A percentile compares a stretch with the other conserved stretches of the same genome.
Conservation (phyloP, 2,329 filamentous ascomycete genomes). For the Elsinoe australis region DNA sequence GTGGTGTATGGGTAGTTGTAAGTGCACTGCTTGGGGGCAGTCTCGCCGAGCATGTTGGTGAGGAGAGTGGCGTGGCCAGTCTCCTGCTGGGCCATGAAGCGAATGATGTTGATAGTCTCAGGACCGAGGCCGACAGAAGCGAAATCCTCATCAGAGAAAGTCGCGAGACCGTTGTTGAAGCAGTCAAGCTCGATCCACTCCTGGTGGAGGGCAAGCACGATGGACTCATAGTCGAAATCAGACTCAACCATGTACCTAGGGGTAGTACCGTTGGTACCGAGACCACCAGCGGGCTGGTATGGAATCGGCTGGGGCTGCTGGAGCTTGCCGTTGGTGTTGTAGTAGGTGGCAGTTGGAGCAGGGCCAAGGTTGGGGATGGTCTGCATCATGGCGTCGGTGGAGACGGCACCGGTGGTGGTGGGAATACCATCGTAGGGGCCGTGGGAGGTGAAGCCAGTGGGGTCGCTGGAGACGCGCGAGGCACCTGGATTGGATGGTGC, state of each 20-base stretch:
- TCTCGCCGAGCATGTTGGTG: constrained; percentile 67
- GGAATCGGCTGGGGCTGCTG: constrained; percentile 60
- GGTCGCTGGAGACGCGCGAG: constrained; percentile 40
- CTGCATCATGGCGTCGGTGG: constrained; percentile 49
- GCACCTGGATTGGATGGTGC: constrained; percentile 32
- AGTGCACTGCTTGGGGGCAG: constrained; percentile 62
- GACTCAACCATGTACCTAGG: constrained; percentile 70
- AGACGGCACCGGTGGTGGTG: constrained; percentile 62
- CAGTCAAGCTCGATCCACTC: constrained; percentile 81
- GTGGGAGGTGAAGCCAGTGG: constrained; percentile 57
- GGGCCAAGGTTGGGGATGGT: constrained; percentile 51
- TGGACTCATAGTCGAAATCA: constrained; percentile 76
- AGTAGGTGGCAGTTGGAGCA: constrained; percentile 55
- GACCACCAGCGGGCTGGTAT: constrained; percentile 61
- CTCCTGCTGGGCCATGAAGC: constrained; percentile 73
- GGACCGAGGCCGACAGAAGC: constrained; percentile 57
- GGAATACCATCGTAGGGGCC: constrained; percentile 59
- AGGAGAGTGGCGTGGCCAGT: constrained; percentile 69
- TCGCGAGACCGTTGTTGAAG: constrained; percentile 67
- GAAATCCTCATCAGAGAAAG: constrained; percentile 63
- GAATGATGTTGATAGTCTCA: constrained; percentile 62
- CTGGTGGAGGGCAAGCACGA: constrained; percentile 67
- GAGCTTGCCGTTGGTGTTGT: constrained; percentile 63
- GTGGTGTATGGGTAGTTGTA: constrained; percentile 75
- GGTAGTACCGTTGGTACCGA: constrained; percentile 67